These are phyloP conservation scores for Effrenium voratum DNA, from an alignment of 73 alveolate genomes.

Conservation along the genomic window DNA sequence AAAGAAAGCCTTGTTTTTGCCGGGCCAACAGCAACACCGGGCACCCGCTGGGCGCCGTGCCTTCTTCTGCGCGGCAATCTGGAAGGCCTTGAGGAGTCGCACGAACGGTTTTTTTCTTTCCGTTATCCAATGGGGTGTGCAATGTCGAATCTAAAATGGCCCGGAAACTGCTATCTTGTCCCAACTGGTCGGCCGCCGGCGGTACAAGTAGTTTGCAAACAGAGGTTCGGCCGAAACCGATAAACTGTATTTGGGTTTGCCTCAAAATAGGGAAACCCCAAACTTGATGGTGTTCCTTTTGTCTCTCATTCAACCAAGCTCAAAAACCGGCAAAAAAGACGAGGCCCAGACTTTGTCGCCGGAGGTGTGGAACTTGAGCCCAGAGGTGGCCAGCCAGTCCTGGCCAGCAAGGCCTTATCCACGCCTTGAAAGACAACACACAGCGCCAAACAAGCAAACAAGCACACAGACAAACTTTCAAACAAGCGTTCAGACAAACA, in stretches of 20 bases:
- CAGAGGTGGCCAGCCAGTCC: slow-evolving; percentile 81
- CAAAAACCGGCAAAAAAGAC: no score
- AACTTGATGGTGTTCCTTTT: no score
- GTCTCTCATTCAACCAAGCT: no score
- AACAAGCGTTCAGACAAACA: neutral
- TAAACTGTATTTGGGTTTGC: no score
- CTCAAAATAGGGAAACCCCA: no score
- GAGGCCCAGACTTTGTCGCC: slow-evolving; percentile 92
- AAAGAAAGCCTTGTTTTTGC: no score
- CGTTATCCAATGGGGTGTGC: no score
- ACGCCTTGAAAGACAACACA: neutral
- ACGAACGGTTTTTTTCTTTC: neutral
- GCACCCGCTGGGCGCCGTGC: neutral
- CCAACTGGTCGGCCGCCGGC: neutral
- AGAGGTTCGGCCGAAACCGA: no score
- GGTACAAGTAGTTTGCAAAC: neutral
- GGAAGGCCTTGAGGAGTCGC: slow-evolving; percentile 9
- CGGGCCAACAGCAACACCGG: no score
- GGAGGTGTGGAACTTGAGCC: slow-evolving; percentile 88
- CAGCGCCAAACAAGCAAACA: neutral
- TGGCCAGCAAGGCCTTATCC: neutral
- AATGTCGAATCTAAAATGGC: no score
- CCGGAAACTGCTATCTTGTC: neutral
- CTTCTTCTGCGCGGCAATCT: slow-evolving; percentile 54
- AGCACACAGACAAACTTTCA: neutral